Evolutionary conservation across 1,284 basidiomycete species (phyloP).

Genomic region (Sanghuangporus baumii): DNA sequence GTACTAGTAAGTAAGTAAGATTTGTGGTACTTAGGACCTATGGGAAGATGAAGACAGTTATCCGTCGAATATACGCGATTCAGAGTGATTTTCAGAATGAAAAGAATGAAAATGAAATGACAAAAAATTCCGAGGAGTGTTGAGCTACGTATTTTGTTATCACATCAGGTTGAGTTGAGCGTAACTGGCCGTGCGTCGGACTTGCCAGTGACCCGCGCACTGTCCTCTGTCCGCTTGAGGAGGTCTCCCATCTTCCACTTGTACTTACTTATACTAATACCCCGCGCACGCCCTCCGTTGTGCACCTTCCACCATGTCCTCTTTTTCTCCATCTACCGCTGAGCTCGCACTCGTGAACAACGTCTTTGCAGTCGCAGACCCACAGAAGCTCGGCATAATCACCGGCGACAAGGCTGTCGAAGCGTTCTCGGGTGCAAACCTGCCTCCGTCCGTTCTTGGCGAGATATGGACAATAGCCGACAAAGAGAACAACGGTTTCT

Average conservation of each 20-base stretch:
- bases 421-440: conserved; percentile 74
- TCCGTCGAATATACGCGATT: too few species aligned
- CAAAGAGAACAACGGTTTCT: conserved; percentile 87
- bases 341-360: conserved; percentile 65
- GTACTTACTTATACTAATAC: neutral
- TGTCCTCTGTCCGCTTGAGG: neutral
- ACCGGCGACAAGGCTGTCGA: conserved; percentile 83
- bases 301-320: conserved; percentile 42
- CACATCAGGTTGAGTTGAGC: neutral
- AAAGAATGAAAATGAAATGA: too few species aligned
- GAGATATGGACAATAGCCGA: conserved; percentile 95
- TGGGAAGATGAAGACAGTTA: neutral
- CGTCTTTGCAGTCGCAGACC: conserved; percentile 65
- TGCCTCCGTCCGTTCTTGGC: conserved; percentile 74
- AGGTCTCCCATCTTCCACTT: neutral
- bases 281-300: neutral
- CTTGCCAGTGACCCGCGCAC: neutral
- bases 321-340: conserved; percentile 59
- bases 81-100: too few species aligned
- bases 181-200: neutral
- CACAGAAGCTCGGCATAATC: conserved; percentile 75
- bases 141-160: neutral
- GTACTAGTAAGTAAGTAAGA: too few species aligned
- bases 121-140: too few species aligned
- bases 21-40: too few species aligned